A percentile compares a stretch with the other conserved stretches of the same genome.
These are phyloP conservation scores for Aureobasidium musti DNA, from an alignment of 2,329 filamentous ascomycete species.

Conservation along the genomic window DNA sequence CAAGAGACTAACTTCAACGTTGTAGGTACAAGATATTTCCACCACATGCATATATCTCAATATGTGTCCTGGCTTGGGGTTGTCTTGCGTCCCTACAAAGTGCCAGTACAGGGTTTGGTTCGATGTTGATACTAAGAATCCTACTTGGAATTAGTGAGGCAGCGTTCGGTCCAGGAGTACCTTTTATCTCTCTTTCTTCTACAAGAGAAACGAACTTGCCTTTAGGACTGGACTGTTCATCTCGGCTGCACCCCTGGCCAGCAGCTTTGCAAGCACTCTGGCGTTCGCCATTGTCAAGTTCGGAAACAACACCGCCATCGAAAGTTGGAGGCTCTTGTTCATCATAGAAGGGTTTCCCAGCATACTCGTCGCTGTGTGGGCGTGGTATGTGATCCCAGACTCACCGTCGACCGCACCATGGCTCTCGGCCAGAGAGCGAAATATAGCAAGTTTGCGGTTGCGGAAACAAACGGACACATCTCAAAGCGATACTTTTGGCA, in stretches of 20 bases:
- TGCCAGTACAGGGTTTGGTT: constrained; percentile 49
- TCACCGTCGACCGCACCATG: constrained; percentile 56
- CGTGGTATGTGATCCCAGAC: constrained; percentile 72
- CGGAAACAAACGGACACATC: constrained; percentile 51
- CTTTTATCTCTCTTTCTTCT: constrained; percentile 68
- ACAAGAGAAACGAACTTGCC: constrained; percentile 70
- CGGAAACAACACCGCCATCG: constrained; percentile 66
- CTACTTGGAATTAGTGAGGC: constrained; percentile 61
- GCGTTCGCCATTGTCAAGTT: constrained; percentile 76
- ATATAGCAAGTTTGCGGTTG: constrained; percentile 70
- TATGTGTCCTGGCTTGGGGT: constrained; percentile 77
- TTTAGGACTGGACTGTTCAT: constrained; percentile 85
- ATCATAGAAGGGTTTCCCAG: constrained; percentile 84
- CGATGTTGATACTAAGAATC: constrained; percentile 63
- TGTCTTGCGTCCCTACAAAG: constrained; percentile 72
- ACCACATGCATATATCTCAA: constrained; percentile 62
- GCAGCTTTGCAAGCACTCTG: constrained; percentile 72
- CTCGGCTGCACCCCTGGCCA: constrained; percentile 66
- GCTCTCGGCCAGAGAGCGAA: constrained; percentile 51
- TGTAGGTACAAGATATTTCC: constrained; percentile 58
- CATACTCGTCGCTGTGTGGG: constrained; percentile 69
- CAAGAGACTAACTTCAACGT: neutral
- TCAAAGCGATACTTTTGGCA: neutral
- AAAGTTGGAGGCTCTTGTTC: constrained; percentile 83
- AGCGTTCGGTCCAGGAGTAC: constrained; percentile 63